These are phyloP conservation scores for Daldinia sp. DNA, from an alignment of 2,329 filamentous ascomycete species.

Conservation along the genomic window DNA sequence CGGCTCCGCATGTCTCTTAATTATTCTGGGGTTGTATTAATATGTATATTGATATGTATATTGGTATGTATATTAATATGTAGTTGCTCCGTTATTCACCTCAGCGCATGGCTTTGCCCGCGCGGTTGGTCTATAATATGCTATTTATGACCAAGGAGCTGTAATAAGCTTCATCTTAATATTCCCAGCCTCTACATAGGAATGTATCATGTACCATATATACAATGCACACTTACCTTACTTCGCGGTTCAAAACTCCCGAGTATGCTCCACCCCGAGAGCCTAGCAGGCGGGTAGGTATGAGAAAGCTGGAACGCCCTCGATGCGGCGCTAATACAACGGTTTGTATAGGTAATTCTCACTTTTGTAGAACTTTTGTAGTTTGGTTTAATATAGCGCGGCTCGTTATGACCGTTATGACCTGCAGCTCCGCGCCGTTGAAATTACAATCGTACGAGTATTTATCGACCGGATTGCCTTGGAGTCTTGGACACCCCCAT, in stretches of 20 bases:
- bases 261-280: slow-evolving; percentile 31
- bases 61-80: slow-evolving; percentile 4
- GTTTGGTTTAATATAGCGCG: slow-evolving; percentile 23
- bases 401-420: slow-evolving; percentile 29
- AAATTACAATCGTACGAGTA: slow-evolving; percentile 29
- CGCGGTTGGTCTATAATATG: slow-evolving; percentile 24
- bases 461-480: slow-evolving; percentile 9
- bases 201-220: neutral
- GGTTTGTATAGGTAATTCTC: slow-evolving; percentile 23
- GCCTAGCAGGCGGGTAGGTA: slow-evolving; percentile 9
- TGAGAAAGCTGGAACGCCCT: neutral
- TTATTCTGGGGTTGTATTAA: slow-evolving; percentile 16
- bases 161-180: slow-evolving; percentile 43
- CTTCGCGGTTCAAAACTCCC: slow-evolving; percentile 32
- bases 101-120: slow-evolving; percentile 18
- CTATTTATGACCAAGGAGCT: slow-evolving; percentile 31
- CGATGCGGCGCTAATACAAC: slow-evolving; percentile 19
- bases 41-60: neutral
- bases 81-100: slow-evolving; percentile 21
- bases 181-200: slow-evolving; percentile 18
- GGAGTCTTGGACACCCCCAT: slow-evolving; percentile 4
- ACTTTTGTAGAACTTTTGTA: slow-evolving; percentile 1
- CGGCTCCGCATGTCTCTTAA: slow-evolving; percentile 1
- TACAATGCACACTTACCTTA: neutral
- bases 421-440: slow-evolving; percentile 22